Base-by-base conservation (phyloP, 2,329 filamentous ascomycete species). In the Drechslerella coelobrocha region DNA sequence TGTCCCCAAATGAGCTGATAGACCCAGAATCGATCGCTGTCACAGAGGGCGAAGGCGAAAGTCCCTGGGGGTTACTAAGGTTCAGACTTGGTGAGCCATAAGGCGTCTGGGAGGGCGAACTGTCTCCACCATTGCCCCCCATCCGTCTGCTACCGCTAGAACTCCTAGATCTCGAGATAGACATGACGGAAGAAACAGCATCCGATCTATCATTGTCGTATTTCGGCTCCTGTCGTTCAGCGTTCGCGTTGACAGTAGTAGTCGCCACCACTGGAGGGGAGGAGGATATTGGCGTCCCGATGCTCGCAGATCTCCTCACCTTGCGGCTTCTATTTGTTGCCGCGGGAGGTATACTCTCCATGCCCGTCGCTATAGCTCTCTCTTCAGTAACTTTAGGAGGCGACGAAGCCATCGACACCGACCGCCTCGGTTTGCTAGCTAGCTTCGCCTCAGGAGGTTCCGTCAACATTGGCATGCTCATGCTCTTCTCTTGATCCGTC, bases 401-500 rank as follows among this genome's bases (percentile, higher is more conserved):
- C 17, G 55, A 52, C 26, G 53, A 56, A 17, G 26, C 53, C 3
- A 51, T 24, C 10, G 61, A 68, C 29, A 45, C 27, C 1, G 69
- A 53, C 9, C 61, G 52, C 47, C 51, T 57, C 21, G 56, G 61
- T 27, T 60, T 59, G 10, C 19, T 53, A 3, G 37, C 24, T 5
- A 76, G 76, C 69, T 78, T 68, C 61, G 51, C 68, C 48, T 23
- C 27, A 23, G 41, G 48, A 17, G 53, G 34, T 29, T 59, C 74
- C 78, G 72, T 79, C 79, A 79, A 69, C 1, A 74, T 72, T n/a
- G 78, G 78, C 76, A 78, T 78, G 60, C 77, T 80, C 75, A 78
- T 74, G 26, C 75, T 74, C 56, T 77, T 76, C 27, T 78, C 77
- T 31, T 78, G 60, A 3, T 61, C 31, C 6, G 50, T 61, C 9